Evolutionary conservation across 306 rosid genomes (phyloP).

Genomic region (Begonia fuchsioides): DNA sequence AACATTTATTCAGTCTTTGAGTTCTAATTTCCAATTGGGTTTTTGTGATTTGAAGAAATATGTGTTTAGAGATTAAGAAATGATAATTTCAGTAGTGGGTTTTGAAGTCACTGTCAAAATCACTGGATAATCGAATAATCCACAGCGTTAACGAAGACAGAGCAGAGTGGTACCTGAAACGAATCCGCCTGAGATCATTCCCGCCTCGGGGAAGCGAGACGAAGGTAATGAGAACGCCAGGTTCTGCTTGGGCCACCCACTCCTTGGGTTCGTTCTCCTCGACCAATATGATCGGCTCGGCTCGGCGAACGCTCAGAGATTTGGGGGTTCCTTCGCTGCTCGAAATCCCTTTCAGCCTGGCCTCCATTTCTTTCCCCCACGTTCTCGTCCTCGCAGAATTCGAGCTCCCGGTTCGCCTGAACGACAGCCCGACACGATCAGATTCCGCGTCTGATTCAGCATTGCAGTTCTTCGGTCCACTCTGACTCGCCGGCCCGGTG

Average conservation of each 20-base stretch:
- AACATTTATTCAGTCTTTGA: no score
- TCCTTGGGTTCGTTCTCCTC: slow-evolving; percentile 70
- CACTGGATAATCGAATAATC: background rate
- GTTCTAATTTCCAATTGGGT: no score
- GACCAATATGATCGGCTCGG: slow-evolving; percentile 59
- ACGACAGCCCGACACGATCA: slow-evolving; percentile 63
- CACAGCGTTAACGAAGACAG: background rate
- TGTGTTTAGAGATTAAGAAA: no score
- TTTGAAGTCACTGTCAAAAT: background rate
- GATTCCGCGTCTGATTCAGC: slow-evolving; percentile 63
- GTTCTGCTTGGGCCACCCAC: slow-evolving; percentile 87
- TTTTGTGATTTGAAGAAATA: no score
- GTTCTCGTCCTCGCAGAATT: slow-evolving; percentile 54
- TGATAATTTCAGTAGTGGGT: no score
- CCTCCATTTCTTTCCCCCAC: slow-evolving; percentile 95
- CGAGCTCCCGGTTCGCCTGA: slow-evolving; percentile 64
- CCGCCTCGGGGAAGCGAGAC: slow-evolving; percentile 75
- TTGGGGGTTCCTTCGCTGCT: slow-evolving; percentile 78
- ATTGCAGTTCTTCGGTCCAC: slow-evolving; percentile 16
- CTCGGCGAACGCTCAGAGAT: slow-evolving; percentile 58
- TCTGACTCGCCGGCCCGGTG: slow-evolving; percentile 38
- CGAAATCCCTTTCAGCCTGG: slow-evolving; percentile 81
- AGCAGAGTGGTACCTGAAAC: slow-evolving; percentile 46
- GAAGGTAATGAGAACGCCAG: slow-evolving; percentile 71
- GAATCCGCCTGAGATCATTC: slow-evolving; percentile 68